Evolutionary conservation across 371 early-diverging fungal species (phyloP).

Genomic region (Smittium culicis): DNA sequence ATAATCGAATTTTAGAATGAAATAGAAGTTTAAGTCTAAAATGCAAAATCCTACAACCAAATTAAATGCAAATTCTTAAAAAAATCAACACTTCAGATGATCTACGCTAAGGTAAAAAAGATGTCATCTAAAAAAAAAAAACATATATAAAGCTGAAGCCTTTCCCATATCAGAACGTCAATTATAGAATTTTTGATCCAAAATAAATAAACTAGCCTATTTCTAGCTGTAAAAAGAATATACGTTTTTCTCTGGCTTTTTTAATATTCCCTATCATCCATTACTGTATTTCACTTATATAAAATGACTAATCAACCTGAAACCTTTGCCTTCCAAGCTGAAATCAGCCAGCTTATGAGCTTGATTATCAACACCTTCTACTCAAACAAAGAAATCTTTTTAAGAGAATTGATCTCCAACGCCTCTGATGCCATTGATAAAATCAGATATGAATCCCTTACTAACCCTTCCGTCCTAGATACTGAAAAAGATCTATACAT

Average conservation of each 20-base stretch:
- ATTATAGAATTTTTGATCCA: no score
- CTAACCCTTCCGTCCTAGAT: slow-evolving; percentile 66
- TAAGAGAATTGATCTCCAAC: slow-evolving; percentile 92
- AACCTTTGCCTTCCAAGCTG: slow-evolving; percentile 68
- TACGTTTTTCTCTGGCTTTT: neutral
- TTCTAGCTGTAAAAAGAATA: neutral
- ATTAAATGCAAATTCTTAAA: no score
- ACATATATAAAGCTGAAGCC: neutral
- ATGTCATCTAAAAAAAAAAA: neutral
- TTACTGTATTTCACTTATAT: neutral
- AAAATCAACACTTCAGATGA: no score
- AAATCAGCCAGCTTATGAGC: slow-evolving; percentile 84
- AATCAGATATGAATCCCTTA: slow-evolving; percentile 70
- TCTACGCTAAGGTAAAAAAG: neutral
- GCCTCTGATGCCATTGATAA: slow-evolving; percentile 93
- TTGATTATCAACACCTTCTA: slow-evolving; percentile 83
- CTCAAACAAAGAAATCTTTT: slow-evolving; percentile 87
- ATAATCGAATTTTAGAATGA: no score
- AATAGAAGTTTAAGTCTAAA: no score
- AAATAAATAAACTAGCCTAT: neutral
- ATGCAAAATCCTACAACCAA: no score
- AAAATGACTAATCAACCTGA: slow-evolving; percentile 14
- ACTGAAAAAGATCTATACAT: slow-evolving; percentile 59
- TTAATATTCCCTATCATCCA: neutral
- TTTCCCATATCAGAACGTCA: neutral